Evolutionary conservation across 192 early-diverging fungal species (phyloP).

Genomic region (Thamnidium elegans): DNA sequence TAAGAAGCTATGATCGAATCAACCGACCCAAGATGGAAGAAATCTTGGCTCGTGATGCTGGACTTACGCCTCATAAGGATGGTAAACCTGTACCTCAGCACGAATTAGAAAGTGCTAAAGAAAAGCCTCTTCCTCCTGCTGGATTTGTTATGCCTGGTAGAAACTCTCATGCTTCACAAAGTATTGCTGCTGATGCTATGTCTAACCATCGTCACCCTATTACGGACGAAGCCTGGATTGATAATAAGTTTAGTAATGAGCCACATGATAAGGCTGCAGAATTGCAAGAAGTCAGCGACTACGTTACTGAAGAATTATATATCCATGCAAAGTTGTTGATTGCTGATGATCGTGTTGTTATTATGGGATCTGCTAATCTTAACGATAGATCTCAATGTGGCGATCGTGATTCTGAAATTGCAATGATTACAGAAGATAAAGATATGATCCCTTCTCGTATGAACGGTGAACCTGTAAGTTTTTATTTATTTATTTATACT

Average conservation of each 20-base stretch:
- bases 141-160: slow-evolving; percentile 3
- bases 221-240: neutral
- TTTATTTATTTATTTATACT: neutral
- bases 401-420: slow-evolving; percentile 84
- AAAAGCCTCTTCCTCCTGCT: slow-evolving; percentile 12
- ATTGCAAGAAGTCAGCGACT: slow-evolving; percentile 28
- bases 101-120: neutral
- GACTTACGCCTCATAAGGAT: slow-evolving; percentile 4
- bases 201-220: neutral
- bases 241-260: neutral
- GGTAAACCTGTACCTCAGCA: neutral
- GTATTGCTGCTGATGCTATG: slow-evolving; percentile 12
- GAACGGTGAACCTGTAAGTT: slow-evolving; percentile 60
- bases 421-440: slow-evolving; percentile 75
- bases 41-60: slow-evolving; percentile 25
- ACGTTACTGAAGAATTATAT: slow-evolving; percentile 82
- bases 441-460: slow-evolving; percentile 64
- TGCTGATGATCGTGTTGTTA: slow-evolving; percentile 79
- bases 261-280: neutral
- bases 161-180: neutral
- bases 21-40: slow-evolving; percentile 25
- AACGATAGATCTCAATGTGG: slow-evolving; percentile 89
- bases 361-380: slow-evolving; percentile 87
- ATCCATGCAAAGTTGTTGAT: slow-evolving; percentile 89
- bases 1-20: slow-evolving; percentile 77